Conservation (phyloP, 495 filamentous ascomycete species). For the Penicillium diatomitis region DNA sequence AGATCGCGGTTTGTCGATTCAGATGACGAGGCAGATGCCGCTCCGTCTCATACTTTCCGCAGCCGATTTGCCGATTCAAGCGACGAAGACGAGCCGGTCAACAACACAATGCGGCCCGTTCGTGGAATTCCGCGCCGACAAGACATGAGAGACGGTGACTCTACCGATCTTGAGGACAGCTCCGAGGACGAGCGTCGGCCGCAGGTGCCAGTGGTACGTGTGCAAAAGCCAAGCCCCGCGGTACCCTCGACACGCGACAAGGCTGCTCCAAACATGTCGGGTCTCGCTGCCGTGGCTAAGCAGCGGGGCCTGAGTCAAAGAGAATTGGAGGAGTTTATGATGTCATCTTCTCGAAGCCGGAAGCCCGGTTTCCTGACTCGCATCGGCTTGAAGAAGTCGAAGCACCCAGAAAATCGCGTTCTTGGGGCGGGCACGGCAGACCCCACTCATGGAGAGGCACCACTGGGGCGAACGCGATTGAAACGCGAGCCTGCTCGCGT, state of each 20-base stretch:
- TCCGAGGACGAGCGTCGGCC: slow-evolving; percentile 33
- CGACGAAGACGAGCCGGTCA: slow-evolving; percentile 51
- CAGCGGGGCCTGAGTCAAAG: slow-evolving; percentile 34
- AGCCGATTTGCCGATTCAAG: slow-evolving; percentile 80
- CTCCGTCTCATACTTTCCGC: slow-evolving; percentile 33
- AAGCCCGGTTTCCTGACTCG: slow-evolving; percentile 33
- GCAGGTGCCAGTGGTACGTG: slow-evolving; percentile 5
- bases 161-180: slow-evolving; percentile 61
- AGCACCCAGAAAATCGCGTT: slow-evolving; percentile 25
- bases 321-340: slow-evolving; percentile 32
- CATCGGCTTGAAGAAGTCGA: slow-evolving; percentile 31
- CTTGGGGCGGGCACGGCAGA: slow-evolving; percentile 22
- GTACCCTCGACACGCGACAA: slow-evolving; percentile 9
- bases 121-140: slow-evolving; percentile 53
- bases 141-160: slow-evolving; percentile 48
- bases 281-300: slow-evolving; percentile 30
- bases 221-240: slow-evolving; percentile 1
- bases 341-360: slow-evolving; percentile 25
- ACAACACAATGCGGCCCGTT: slow-evolving; percentile 44
- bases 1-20: slow-evolving; percentile 54
- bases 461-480: slow-evolving; percentile 26
- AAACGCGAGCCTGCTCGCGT: slow-evolving; percentile 19
- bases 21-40: slow-evolving; percentile 57
- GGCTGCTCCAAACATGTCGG: slow-evolving; percentile 20
- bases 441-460: slow-evolving; percentile 22